A percentile compares a stretch with the other conserved stretches of the same genome.
Evolutionary conservation across 179 eudicot genomes (phyloP).

Genomic region (Beta corolliflora): DNA sequence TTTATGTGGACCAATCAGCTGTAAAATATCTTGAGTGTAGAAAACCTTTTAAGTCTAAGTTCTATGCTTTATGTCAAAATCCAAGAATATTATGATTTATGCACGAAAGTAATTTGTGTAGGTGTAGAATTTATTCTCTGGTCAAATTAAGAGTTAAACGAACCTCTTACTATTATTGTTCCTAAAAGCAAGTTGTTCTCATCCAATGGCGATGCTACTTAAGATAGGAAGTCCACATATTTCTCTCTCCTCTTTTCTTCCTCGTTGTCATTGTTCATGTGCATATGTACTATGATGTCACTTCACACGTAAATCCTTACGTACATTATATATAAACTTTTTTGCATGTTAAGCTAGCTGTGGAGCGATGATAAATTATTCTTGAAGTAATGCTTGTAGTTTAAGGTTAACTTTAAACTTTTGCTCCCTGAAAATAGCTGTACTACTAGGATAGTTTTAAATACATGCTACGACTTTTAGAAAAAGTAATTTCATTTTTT

Average conservation of each 20-base stretch:
- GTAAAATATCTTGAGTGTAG: constrained; percentile 21
- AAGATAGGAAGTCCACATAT: not conserved
- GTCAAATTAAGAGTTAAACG: constrained; percentile 22
- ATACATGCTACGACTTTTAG: too few species aligned
- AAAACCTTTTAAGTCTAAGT: constrained; percentile 9
- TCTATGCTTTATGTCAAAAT: constrained; percentile 27
- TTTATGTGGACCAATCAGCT: constrained; percentile 32
- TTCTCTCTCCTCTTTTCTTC: not conserved
- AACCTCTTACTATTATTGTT: not conserved
- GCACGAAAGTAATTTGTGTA: constrained; percentile 21
- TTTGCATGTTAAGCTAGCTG: not conserved
- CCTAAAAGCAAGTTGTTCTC: constrained; percentile 12
- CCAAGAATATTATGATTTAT: constrained; percentile 2
- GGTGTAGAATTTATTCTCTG: constrained; percentile 19
- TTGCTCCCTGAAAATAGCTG: too few species aligned
- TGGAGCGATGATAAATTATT: too few species aligned
- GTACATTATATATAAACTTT: not conserved
- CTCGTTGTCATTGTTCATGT: not conserved
- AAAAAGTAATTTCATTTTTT: too few species aligned
- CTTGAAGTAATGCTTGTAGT: too few species aligned
- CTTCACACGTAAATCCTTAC: constrained; percentile 15
- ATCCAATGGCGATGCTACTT: constrained; percentile 11
- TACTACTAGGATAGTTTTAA: too few species aligned
- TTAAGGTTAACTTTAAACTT: too few species aligned
- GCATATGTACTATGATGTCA: constrained; percentile 18